phyloP scores from a whole-genome alignment of 2,329 filamentous ascomycete species.

The Rutstroemia sp. region DNA sequence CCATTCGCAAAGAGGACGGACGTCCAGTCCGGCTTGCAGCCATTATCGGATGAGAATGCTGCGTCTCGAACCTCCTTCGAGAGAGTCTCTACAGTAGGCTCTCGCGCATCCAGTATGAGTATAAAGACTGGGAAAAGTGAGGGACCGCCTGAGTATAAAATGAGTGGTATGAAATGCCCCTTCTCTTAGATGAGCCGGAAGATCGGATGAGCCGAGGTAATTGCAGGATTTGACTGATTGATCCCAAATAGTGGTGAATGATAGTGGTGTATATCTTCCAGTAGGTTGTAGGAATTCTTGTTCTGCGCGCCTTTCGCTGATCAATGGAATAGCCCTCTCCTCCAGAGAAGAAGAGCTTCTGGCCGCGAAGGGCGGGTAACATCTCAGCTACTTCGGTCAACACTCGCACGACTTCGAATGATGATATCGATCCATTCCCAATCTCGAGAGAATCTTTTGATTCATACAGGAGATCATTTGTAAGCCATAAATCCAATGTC shows the following conservation, averaged over 20 bases:
- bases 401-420: slow-evolving; percentile 44
- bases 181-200: background rate
- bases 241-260: slow-evolving; percentile 72
- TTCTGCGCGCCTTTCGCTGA: slow-evolving; percentile 22
- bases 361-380: slow-evolving; percentile 47
- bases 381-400: slow-evolving; percentile 47
- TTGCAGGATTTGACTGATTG: slow-evolving; percentile 10
- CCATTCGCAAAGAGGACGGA: slow-evolving; percentile 57
- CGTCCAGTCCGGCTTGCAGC: slow-evolving; percentile 17
- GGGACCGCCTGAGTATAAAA: slow-evolving; percentile 68
- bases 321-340: slow-evolving; percentile 64
- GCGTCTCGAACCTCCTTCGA: slow-evolving; percentile 47
- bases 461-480: slow-evolving; percentile 91
- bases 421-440: slow-evolving; percentile 83
- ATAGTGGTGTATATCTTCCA: slow-evolving; percentile 89
- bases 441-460: slow-evolving; percentile 97
- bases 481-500: slow-evolving; percentile 40
- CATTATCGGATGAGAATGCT: slow-evolving; percentile 43
- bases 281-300: slow-evolving; percentile 43
- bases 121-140: slow-evolving; percentile 52
- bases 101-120: slow-evolving; percentile 54
- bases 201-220: background rate
- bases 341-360: slow-evolving; percentile 74
- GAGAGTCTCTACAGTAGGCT: slow-evolving; percentile 54
- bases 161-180: slow-evolving; percentile 57